Evolutionary conservation across 1,284 basidiomycete species (phyloP).

Genomic region (Fomes fomentarius): DNA sequence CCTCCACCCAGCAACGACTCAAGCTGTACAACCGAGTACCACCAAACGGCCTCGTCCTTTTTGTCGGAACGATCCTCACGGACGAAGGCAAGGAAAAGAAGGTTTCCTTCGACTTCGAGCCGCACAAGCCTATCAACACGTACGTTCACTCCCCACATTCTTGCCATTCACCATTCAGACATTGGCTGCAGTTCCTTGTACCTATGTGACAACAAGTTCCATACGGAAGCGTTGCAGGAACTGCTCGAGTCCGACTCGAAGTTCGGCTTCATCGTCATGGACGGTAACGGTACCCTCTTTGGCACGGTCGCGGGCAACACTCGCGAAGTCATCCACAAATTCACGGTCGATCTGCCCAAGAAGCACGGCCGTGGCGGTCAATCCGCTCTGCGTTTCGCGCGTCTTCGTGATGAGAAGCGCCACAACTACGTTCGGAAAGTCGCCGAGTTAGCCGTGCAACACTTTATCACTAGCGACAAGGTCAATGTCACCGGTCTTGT

Average conservation of each 20-base stretch:
- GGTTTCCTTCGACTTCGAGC: slow-evolving; percentile 96
- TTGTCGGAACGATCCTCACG: slow-evolving; percentile 97
- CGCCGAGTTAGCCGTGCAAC: slow-evolving; percentile 95
- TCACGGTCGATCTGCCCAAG: slow-evolving; percentile 98
- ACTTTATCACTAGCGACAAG: slow-evolving; percentile 98
- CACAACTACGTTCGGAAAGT: slow-evolving; percentile 99
- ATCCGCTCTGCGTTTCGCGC: slow-evolving; percentile 99
- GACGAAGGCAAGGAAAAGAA: slow-evolving; percentile 99
- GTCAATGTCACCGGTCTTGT: slow-evolving; percentile 98
- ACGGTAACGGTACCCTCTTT: slow-evolving; percentile 96
- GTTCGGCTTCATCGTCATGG: slow-evolving; percentile 99
- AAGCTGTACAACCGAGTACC: slow-evolving; percentile 97
- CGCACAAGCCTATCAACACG: slow-evolving; percentile 99
- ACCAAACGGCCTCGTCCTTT: slow-evolving; percentile 95
- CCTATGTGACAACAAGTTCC: slow-evolving; percentile 99
- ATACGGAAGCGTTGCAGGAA: slow-evolving; percentile 96
- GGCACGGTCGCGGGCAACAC: slow-evolving; percentile 97
- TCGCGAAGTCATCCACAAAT: slow-evolving; percentile 96
- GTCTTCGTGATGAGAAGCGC: slow-evolving; percentile 98
- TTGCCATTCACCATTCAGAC: background rate
- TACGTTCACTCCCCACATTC: slow-evolving; percentile 46
- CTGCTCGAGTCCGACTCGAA: slow-evolving; percentile 97
- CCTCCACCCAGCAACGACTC: slow-evolving; percentile 97
- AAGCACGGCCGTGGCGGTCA: slow-evolving; percentile 99
- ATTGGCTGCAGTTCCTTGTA: slow-evolving; percentile 78